Percentiles rank a stretch among this genome's conserved stretches.
Conservation (phyloP, 139 green algal species). For the Nannochloris sp. region DNA sequence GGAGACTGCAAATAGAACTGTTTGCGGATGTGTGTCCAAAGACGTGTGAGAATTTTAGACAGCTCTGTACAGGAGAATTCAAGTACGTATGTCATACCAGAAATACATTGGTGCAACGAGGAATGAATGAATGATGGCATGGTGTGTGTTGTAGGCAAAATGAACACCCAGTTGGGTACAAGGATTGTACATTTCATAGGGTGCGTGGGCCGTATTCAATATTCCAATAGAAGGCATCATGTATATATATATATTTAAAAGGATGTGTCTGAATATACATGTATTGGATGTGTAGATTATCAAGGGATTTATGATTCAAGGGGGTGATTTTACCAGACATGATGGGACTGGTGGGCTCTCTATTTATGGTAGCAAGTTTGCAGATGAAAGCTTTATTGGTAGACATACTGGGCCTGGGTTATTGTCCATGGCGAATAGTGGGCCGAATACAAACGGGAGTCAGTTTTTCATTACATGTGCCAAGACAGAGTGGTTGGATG, state of each 20-base stretch:
- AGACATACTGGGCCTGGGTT: slow-evolving; percentile 92
- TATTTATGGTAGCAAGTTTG: slow-evolving; percentile 92
- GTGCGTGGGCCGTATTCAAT: neutral
- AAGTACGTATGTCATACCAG: slow-evolving; percentile 24
- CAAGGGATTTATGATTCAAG: slow-evolving; percentile 93
- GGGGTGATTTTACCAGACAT: slow-evolving; percentile 84
- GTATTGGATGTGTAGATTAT: slow-evolving; percentile 55
- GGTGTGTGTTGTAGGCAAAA: slow-evolving; percentile 51
- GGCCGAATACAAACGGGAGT: slow-evolving; percentile 77
- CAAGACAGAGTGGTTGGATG: slow-evolving; percentile 90
- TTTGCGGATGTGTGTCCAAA: slow-evolving; percentile 79
- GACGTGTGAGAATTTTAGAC: slow-evolving; percentile 83
- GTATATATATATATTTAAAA: neutral
- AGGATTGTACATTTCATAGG: slow-evolving; percentile 81
- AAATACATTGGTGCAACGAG: too few relatives aligned
- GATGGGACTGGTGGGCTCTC: slow-evolving; percentile 77
- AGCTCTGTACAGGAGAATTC: slow-evolving; percentile 91
- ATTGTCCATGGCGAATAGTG: slow-evolving; percentile 81
- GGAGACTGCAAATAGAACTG: slow-evolving; percentile 86
- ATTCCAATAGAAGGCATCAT: too few relatives aligned
- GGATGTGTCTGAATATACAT: neutral
- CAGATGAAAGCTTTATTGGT: slow-evolving; percentile 89
- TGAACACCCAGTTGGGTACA: slow-evolving; percentile 69
- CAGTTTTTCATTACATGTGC: slow-evolving; percentile 98
- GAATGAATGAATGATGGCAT: too few relatives aligned